Percentiles rank a stretch among this genome's conserved stretches.
Conservation (phyloP, 129 eudicot genomes). For the Artemisia argyi region DNA sequence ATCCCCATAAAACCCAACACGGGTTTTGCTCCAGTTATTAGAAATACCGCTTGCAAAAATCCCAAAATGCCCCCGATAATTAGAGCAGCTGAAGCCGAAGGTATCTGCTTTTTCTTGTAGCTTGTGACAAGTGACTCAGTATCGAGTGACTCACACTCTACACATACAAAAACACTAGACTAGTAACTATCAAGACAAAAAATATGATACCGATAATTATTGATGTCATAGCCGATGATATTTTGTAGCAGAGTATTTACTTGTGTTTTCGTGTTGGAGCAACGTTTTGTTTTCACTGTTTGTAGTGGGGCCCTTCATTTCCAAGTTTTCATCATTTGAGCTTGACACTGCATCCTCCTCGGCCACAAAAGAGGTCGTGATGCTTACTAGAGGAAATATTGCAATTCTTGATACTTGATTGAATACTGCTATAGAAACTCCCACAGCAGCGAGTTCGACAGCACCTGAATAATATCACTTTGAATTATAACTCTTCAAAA, state of each 20-base stretch:
- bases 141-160: conserved; percentile 42
- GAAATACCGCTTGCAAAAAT: conserved; percentile 53
- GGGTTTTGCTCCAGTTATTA: conserved; percentile 57
- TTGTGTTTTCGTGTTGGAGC: conserved; percentile 31
- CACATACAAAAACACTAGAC: conserved; percentile 3
- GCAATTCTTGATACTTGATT: conserved; percentile 78
- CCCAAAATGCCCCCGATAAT: conserved; percentile 71
- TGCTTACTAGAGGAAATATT: conserved; percentile 79
- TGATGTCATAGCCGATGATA: background rate
- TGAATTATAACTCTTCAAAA: background rate
- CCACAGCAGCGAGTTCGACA: conserved; percentile 86
- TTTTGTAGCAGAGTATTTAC: conserved; percentile 1
- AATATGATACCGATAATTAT: conserved; percentile 2
- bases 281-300: conserved; percentile 43
- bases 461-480: conserved; percentile 48
- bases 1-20: conserved; percentile 70
- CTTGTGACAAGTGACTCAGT: conserved; percentile 19
- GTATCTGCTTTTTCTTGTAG: conserved; percentile 47
- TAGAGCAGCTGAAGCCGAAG: conserved; percentile 80
- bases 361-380: conserved; percentile 82
- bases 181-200: background rate
- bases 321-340: conserved; percentile 30
- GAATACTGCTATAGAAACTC: conserved; percentile 84
- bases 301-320: conserved; percentile 31
- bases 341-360: conserved; percentile 56